These are phyloP conservation scores for Hypoxylon sp. DNA, from an alignment of 2,329 filamentous ascomycete genomes.

Conservation along the genomic window DNA sequence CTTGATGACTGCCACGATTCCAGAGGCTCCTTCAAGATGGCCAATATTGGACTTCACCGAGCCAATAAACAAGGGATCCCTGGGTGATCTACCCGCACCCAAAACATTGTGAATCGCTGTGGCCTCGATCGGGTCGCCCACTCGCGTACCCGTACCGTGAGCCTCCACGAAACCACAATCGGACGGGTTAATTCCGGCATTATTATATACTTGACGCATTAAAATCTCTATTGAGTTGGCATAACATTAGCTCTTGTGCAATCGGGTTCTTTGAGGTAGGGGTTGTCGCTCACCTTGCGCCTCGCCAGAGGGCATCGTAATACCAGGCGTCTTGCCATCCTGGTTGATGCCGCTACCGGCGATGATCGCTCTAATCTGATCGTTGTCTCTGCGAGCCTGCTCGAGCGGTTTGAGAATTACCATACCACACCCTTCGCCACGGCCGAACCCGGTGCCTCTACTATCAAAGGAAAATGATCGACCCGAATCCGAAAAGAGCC, in stretches of 20 bases:
- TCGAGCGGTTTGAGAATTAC: constrained; percentile 68
- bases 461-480: constrained; percentile 64
- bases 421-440: constrained; percentile 69
- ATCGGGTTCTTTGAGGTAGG: background rate
- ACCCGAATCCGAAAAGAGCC: constrained; percentile 63
- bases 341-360: constrained; percentile 63
- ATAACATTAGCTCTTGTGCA: constrained; percentile 33
- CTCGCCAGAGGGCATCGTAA: constrained; percentile 66
- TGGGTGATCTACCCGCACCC: constrained; percentile 53
- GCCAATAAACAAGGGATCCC: constrained; percentile 59
- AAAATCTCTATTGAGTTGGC: constrained; percentile 50
- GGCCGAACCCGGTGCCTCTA: constrained; percentile 68
- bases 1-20: constrained; percentile 65
- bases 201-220: constrained; percentile 58
- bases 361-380: constrained; percentile 65
- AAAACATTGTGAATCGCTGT: constrained; percentile 60
- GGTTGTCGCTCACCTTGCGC: constrained; percentile 57
- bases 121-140: constrained; percentile 68
- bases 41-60: constrained; percentile 65
- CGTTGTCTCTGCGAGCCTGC: constrained; percentile 65
- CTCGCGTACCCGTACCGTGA: constrained; percentile 67
- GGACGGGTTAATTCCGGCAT: constrained; percentile 54
- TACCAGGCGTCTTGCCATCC: constrained; percentile 67
- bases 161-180: constrained; percentile 61
- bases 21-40: constrained; percentile 63